Evolutionary conservation across 441 rosid genomes (phyloP).

Genomic region (Gossypium trilobum): DNA sequence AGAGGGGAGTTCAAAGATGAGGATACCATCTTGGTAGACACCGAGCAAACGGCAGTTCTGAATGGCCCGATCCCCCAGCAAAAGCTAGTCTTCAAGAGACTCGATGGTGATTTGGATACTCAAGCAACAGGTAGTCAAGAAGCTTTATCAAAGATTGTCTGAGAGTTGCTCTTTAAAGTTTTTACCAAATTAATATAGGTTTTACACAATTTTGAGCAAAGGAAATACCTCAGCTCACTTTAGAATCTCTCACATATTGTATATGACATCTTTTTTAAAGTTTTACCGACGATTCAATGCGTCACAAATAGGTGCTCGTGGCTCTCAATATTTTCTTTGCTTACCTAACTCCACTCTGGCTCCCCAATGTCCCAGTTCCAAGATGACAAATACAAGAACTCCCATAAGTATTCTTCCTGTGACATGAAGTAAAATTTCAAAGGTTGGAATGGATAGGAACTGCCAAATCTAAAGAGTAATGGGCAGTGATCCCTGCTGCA

Average conservation of each 20-base stretch:
- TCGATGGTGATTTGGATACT: slow-evolving; percentile 25
- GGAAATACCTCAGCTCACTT: not conserved
- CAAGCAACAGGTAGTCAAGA: slow-evolving; percentile 29
- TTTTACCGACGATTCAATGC: not conserved
- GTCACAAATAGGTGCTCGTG: not conserved
- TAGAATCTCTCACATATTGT: slow-evolving; percentile 1
- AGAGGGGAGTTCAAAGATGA: slow-evolving; percentile 86
- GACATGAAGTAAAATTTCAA: not conserved
- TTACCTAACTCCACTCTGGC: not conserved
- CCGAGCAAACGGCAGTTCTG: slow-evolving; percentile 55
- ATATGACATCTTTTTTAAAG: not conserved
- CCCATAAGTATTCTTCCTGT: not conserved
- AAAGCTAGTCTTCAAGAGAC: slow-evolving; percentile 59
- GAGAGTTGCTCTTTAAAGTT: not conserved
- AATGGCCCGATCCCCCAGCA: slow-evolving; percentile 79
- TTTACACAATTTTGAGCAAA: not conserved
- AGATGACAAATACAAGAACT: not conserved
- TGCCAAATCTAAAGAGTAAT: not conserved
- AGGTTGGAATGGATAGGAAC: not conserved
- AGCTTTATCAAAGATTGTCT: slow-evolving; percentile 28
- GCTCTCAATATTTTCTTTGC: not conserved
- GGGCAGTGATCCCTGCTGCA: not conserved
- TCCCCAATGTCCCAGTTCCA: not conserved
- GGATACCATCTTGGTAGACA: slow-evolving; percentile 53
- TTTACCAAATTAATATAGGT: not conserved